These are phyloP conservation scores for Dryadomyces sulphureus DNA, from an alignment of 2,329 filamentous ascomycete genomes.

Conservation along the genomic window DNA sequence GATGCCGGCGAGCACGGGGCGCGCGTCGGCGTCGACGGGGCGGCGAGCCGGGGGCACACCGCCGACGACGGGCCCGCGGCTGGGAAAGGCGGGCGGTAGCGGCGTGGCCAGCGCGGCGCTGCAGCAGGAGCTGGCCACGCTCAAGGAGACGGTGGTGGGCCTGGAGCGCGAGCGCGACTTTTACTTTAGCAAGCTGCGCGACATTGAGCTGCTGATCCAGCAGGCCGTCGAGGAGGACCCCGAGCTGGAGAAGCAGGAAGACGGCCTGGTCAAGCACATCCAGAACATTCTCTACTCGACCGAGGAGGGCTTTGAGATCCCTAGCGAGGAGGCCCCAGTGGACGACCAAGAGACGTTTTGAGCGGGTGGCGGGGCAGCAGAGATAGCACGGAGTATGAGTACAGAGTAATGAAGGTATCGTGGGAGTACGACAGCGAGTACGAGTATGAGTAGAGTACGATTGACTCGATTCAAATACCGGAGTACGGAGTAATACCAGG, in stretches of 20 bases:
- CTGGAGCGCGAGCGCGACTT: slow-evolving; percentile 95
- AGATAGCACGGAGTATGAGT: background rate
- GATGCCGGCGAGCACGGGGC: slow-evolving; percentile 25
- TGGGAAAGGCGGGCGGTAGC: slow-evolving; percentile 30
- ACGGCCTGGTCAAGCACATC: slow-evolving; percentile 85
- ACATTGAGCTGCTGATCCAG: slow-evolving; percentile 91
- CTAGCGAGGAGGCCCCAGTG: slow-evolving; percentile 52
- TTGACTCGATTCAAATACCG: no score
- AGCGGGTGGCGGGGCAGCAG: background rate
- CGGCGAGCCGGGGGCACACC: slow-evolving; percentile 43
- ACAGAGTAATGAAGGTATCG: no score
- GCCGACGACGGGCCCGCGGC: slow-evolving; percentile 40
- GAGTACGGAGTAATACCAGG: no score
- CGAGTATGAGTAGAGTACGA: no score
- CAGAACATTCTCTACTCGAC: slow-evolving; percentile 96
- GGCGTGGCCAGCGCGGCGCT: slow-evolving; percentile 56
- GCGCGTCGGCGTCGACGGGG: slow-evolving; percentile 32
- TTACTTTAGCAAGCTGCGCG: slow-evolving; percentile 96
- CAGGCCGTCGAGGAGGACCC: slow-evolving; percentile 85
- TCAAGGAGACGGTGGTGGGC: slow-evolving; percentile 91
- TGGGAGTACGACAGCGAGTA: no score
- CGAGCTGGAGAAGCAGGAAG: slow-evolving; percentile 86
- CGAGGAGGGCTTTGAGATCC: slow-evolving; percentile 85
- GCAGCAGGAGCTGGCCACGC: slow-evolving; percentile 68
- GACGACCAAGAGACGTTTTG: slow-evolving; percentile 74